Percentiles rank a stretch among this genome's conserved stretches.
These are phyloP conservation scores for Petunia secreta DNA, from an alignment of 257 asterid genomes.

Conservation along the genomic window DNA sequence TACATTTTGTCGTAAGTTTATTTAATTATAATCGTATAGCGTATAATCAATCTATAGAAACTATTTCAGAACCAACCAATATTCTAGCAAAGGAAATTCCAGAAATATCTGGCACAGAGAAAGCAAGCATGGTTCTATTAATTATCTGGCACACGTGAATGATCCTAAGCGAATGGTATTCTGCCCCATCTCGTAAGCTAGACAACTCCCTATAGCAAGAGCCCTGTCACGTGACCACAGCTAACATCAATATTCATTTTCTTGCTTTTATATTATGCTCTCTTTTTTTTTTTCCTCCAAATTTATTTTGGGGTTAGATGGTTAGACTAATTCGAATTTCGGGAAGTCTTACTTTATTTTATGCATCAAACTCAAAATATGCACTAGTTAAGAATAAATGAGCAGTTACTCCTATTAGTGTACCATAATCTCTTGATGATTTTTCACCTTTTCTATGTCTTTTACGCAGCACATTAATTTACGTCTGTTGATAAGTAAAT, in stretches of 20 bases:
- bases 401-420: no score
- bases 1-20: no score
- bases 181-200: neutral
- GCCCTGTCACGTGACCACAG: neutral
- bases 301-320: neutral
- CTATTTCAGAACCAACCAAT: neutral
- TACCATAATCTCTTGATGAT: neutral
- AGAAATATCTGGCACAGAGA: constrained; percentile 1
- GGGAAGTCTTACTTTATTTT: no score
- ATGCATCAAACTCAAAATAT: no score
- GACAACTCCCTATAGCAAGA: neutral
- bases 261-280: neutral
- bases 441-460: no score
- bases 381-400: no score
- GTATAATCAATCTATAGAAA: no score
- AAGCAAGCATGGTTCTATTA: neutral
- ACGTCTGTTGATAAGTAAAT: neutral
- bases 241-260: neutral
- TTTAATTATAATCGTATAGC: no score
- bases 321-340: no score
- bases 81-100: neutral
- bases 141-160: constrained; percentile 17
- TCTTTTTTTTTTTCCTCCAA: neutral
- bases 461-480: neutral
- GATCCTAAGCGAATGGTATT: neutral